phyloP scores from a whole-genome alignment of 495 filamentous ascomycete species.

The Aspergillus cristatus region DNA sequence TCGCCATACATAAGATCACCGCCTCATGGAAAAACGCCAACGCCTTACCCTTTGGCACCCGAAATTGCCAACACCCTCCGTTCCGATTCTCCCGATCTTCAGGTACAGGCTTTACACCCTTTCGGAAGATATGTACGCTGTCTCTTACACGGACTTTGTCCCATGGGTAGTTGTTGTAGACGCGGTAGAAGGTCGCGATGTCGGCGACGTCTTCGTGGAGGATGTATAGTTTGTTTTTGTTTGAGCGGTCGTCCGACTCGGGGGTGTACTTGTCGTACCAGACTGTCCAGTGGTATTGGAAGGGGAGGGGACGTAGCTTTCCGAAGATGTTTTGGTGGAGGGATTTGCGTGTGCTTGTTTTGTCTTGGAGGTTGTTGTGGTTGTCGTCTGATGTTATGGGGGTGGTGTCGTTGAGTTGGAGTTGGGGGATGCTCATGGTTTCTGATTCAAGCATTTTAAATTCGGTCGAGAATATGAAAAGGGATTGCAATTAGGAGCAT shows the following conservation, averaged over 20 bases:
- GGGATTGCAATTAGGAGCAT: too few relatives aligned
- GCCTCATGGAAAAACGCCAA: constrained; percentile 73
- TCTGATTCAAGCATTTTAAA: neutral
- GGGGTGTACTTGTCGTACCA: constrained; percentile 44
- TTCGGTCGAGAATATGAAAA: neutral
- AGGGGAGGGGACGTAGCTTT: constrained; percentile 40
- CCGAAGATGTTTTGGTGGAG: constrained; percentile 31
- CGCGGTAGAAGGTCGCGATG: constrained; percentile 77
- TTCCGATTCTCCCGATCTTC: constrained; percentile 76
- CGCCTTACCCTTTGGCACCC: constrained; percentile 63
- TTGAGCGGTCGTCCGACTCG: too few relatives aligned
- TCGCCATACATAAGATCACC: constrained; percentile 73
- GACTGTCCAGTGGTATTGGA: constrained; percentile 49
- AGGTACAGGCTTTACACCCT: constrained; percentile 79
- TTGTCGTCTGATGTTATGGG: constrained; percentile 1
- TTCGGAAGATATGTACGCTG: constrained; percentile 81
- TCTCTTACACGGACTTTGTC: constrained; percentile 68
- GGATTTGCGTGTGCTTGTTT: constrained; percentile 16
- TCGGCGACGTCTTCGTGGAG: constrained; percentile 61
- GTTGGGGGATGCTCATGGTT: constrained; percentile 11
- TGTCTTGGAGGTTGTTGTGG: constrained; percentile 1
- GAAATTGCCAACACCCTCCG: constrained; percentile 82
- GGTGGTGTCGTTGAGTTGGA: constrained; percentile 11
- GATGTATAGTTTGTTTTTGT: constrained; percentile 57
- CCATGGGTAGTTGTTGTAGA: constrained; percentile 82